These are phyloP conservation scores for Magnolia changhungtana DNA, from an alignment of 164 flowering plant genomes.

Conservation along the genomic window DNA sequence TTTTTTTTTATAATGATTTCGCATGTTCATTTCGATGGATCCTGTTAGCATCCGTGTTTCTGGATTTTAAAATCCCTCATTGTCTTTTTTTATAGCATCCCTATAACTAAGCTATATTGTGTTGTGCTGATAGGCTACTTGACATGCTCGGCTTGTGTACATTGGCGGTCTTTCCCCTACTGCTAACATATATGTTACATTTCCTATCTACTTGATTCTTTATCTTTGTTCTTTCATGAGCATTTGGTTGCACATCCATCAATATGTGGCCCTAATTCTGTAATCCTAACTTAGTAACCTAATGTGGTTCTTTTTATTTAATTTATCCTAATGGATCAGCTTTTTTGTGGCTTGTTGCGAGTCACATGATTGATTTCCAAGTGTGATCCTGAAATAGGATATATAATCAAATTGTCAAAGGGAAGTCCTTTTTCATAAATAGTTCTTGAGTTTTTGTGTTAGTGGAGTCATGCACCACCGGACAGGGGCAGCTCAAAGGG, in stretches of 20 bases:
- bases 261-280: neutral
- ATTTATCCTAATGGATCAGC: neutral
- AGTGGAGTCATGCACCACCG: too few species aligned
- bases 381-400: neutral
- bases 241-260: neutral
- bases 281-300: too few species aligned
- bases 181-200: constrained; percentile 87
- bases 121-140: constrained; percentile 54
- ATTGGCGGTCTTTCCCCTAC: constrained; percentile 94
- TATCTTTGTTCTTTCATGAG: neutral
- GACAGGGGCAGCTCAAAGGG: too few species aligned
- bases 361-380: neutral
- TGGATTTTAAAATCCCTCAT: too few species aligned
- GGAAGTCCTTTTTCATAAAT: too few species aligned
- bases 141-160: constrained; percentile 92
- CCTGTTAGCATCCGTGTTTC: too few species aligned
- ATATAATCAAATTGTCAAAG: neutral
- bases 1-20: too few species aligned
- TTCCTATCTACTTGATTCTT: neutral
- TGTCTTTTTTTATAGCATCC: neutral
- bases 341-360: neutral
- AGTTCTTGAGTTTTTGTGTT: too few species aligned
- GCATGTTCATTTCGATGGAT: too few species aligned
- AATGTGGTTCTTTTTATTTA: too few species aligned
- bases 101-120: neutral